phyloP scores from a whole-genome alignment of 2,329 filamentous ascomycete species.

The Ascochyta lentis region DNA sequence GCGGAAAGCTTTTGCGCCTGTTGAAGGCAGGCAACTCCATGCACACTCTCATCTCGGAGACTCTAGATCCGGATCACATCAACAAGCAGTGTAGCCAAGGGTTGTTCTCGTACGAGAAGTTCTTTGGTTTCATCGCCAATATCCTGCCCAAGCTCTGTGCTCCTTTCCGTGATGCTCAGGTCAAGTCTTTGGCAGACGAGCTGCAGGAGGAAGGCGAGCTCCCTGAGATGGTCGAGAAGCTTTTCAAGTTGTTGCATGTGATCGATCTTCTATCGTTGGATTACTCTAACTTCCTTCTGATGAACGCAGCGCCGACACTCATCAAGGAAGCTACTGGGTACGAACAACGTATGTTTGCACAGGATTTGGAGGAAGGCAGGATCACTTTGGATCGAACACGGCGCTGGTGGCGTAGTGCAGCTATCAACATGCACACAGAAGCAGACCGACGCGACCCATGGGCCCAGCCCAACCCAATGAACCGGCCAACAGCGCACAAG shows the following conservation, averaged over 20 bases:
- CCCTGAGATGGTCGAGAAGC: conserved; percentile 74
- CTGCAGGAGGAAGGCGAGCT: conserved; percentile 55
- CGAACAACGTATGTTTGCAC: conserved; percentile 74
- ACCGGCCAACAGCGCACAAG: conserved; percentile 70
- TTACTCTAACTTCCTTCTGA: conserved; percentile 81
- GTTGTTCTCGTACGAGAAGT: conserved; percentile 80
- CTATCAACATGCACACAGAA: conserved; percentile 70
- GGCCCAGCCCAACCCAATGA: conserved; percentile 61
- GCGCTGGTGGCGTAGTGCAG: conserved; percentile 70
- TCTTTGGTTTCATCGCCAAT: conserved; percentile 77
- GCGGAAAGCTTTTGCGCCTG: conserved; percentile 74
- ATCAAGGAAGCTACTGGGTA: conserved; percentile 75
- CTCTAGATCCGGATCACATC: conserved; percentile 75
- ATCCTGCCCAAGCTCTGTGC: conserved; percentile 82
- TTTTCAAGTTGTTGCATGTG: conserved; percentile 76
- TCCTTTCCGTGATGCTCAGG: conserved; percentile 78
- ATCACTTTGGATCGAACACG: conserved; percentile 67
- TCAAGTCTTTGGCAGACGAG: conserved; percentile 71
- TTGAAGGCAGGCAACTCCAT: conserved; percentile 75
- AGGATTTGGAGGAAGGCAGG: conserved; percentile 65
- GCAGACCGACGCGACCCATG: conserved; percentile 71
- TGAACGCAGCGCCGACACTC: conserved; percentile 73
- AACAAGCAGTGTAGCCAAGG: conserved; percentile 72
- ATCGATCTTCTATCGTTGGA: conserved; percentile 81
- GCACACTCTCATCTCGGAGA: conserved; percentile 76